Conservation (phyloP, 192 early-diverging fungal species). For the Spinellus fusiger region DNA sequence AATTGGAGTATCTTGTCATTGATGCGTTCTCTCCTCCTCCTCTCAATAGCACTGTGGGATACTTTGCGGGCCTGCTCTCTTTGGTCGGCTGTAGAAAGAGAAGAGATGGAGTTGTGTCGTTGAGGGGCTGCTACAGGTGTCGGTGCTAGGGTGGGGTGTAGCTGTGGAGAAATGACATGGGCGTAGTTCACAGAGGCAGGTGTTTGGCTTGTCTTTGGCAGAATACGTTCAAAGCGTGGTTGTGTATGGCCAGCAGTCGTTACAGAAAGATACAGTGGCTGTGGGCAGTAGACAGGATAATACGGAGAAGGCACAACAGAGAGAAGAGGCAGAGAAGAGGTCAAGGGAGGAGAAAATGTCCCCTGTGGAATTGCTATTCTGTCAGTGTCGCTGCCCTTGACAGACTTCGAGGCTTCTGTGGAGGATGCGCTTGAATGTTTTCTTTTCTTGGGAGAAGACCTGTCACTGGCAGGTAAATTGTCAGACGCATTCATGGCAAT, state of each 20-base stretch:
- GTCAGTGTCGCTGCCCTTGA: no score
- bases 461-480: neutral
- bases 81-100: slow-evolving; percentile 31
- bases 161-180: slow-evolving; percentile 6
- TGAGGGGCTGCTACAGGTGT: neutral
- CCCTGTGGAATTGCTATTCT: neutral
- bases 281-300: slow-evolving; percentile 15
- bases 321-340: slow-evolving; percentile 9
- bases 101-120: slow-evolving; percentile 4
- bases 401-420: neutral
- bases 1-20: slow-evolving; percentile 78
- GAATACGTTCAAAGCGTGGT: slow-evolving; percentile 4
- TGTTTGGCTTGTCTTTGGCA: neutral
- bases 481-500: neutral
- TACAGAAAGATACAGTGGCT: slow-evolving; percentile 8
- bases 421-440: neutral
- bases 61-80: slow-evolving; percentile 70
- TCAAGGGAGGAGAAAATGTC: slow-evolving; percentile 12
- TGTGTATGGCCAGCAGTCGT: neutral
- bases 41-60: slow-evolving; percentile 81
- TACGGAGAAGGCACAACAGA: slow-evolving; percentile 4
- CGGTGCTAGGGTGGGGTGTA: neutral
- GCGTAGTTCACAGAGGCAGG: neutral
- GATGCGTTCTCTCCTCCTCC: slow-evolving; percentile 76
- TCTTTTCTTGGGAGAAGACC: slow-evolving; percentile 3